Evolutionary conservation across 805 yeast genomes (phyloP), one percentile per base, ranked within the genome.

Genomic region (Metschnikowia cerradonensis): DNA sequence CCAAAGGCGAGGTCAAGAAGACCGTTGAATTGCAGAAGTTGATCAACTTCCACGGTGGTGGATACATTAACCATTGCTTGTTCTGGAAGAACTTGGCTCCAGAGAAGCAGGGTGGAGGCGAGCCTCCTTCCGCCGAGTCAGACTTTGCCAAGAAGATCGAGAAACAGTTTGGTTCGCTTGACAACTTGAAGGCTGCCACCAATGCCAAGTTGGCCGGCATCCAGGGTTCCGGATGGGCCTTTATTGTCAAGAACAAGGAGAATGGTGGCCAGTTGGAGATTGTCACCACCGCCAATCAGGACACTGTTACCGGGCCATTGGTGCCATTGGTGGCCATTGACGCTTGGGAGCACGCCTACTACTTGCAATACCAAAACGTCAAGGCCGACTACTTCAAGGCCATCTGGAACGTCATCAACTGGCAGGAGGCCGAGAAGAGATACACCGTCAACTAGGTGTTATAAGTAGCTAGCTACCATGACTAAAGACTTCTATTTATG

Each of bases 161-260:
- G 20, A 64, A 59, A 41, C 80, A 77, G 59, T 77, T 64, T 53
- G 81, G 81, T 15, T 72, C 77, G 7, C 65, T 76, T 50, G 78
- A 71, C 33, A 64, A 66, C 48, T 75, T 76, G 65, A 71, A 71
- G 59, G 58, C 67, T 3, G 50, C 71, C 48, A 72, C 77, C 59
- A 73, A 72, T 52, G 58, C 68, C 44, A 72, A 74, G 60, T 67
- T 76, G 57, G 75, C 78, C 20, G 75, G 77, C 15, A 73, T 77
- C 51, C 81, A 77, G 65, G 81, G 80, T 38, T 75, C 80, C 2
- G 81, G 81, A 17, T 77, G 81, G 81, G 80, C 79, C 22, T 77
- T 74, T 60, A 64, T 77, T 47, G 80, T 74, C 40, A 73, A 74
- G 62, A 75, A 76, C 60, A 71, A 67, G 58, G 72, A 70, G 55